Percentiles rank a stretch among this genome's conserved stretches.
These are phyloP conservation scores for Penicillium paradoxum DNA, from an alignment of 495 filamentous ascomycete species.

Conservation along the genomic window DNA sequence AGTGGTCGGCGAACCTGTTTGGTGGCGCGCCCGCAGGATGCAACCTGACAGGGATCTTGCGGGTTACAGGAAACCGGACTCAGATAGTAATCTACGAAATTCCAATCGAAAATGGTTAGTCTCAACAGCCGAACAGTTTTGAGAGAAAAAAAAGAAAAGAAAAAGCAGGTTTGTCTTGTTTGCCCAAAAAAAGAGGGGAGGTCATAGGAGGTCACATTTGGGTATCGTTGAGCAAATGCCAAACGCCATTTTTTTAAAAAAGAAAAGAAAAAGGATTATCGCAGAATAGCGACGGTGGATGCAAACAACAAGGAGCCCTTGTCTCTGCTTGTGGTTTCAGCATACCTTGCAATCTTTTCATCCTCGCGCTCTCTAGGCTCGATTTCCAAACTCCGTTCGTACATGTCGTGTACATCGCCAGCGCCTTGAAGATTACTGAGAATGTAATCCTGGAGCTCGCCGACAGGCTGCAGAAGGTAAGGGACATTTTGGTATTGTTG, in stretches of 20 bases:
- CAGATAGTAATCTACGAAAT: slow-evolving; percentile 59
- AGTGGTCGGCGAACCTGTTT: slow-evolving; percentile 13
- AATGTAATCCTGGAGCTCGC: slow-evolving; percentile 95
- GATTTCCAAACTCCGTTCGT: slow-evolving; percentile 85
- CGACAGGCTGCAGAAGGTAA: slow-evolving; percentile 81
- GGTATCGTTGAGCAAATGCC: slow-evolving; percentile 23
- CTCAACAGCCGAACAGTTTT: slow-evolving; percentile 24
- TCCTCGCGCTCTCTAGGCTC: slow-evolving; percentile 95
- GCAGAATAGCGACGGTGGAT: slow-evolving; percentile 30
- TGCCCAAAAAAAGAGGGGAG: slow-evolving; percentile 7
- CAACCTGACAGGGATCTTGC: slow-evolving; percentile 25
- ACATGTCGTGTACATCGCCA: slow-evolving; percentile 98
- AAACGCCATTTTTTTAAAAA: slow-evolving; percentile 16
- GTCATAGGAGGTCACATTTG: slow-evolving; percentile 25
- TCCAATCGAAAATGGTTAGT: slow-evolving; percentile 37
- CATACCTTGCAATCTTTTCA: slow-evolving; percentile 83
- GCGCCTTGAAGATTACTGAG: slow-evolving; percentile 89
- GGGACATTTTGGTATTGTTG: slow-evolving; percentile 97
- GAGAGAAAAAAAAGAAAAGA: slow-evolving; percentile 6
- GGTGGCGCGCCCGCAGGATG: slow-evolving; percentile 20
- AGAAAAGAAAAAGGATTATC: slow-evolving; percentile 27
- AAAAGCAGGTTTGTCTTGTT: slow-evolving; percentile 9
- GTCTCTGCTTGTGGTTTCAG: slow-evolving; percentile 32
- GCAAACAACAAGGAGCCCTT: slow-evolving; percentile 35
- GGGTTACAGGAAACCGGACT: slow-evolving; percentile 68